Base-by-base conservation (phyloP, 2,329 filamentous ascomycete genomes). In the Monilinia laxa region DNA sequence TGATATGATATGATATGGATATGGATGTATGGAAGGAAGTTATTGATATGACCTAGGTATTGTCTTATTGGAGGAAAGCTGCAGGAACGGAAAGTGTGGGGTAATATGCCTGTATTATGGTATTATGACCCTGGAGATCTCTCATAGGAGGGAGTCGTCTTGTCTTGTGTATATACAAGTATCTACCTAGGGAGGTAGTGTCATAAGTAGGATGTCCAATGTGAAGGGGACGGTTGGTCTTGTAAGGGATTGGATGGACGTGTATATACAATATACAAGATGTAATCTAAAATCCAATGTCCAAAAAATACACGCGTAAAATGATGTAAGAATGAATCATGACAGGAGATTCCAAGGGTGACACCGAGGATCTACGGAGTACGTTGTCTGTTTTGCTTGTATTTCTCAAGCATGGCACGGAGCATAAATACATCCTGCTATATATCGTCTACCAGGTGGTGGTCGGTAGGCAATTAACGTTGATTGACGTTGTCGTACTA, bases 11-110 rank as follows among this genome's bases (percentile, higher is more conserved):
- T 28, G 28, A 28, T 28, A 28, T 28, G 28, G 28, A 28, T 28
- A 28, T 28, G 28, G 3, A 28, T 28, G 28, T 28, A 28, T 2
- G 28, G 28, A 28, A 28, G 28, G 28, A 28, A 47, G 2, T 20
- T 47, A 20, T 18, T 5, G 20, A 47, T 9, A 4, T 47, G 4
- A 47, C 20, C 5, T 18, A 64, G 62, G 38, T 64, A 64, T 57
- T n/a, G n/a, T n/a, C n/a, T n/a, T 20, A 57, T 49, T 49, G 62
- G 52, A 23, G 52, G 40, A 47, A 47, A 10, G 25, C 63, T 65
- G 63, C 64, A 71, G 70, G 70, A 69, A 72, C 69, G 25, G 38
- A 53, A 67, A 68, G 69, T 68, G 70, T 71, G 69, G 69, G 70
- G 70, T 70, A 70, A 62, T 38, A 67, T 60, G 67, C 63, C 40